These are phyloP conservation scores for Thelonectria discophora DNA, from an alignment of 2,329 filamentous ascomycete genomes.

Conservation along the genomic window DNA sequence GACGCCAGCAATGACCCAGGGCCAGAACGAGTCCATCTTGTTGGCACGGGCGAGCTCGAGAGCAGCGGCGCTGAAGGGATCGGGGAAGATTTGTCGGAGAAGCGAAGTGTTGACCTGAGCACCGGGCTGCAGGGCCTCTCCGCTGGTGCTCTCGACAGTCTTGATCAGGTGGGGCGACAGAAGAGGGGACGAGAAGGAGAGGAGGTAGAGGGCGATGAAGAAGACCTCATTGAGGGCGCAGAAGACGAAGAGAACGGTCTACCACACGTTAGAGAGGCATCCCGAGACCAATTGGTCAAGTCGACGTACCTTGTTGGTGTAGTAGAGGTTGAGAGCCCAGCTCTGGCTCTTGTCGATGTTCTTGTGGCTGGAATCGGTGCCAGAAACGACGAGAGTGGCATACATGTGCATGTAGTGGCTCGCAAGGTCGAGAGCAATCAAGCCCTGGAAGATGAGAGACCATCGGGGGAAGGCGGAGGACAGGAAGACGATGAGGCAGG, in stretches of 20 bases:
- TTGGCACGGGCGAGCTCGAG: constrained; percentile 93
- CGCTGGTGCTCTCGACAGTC: constrained; percentile 62
- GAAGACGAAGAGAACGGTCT: constrained; percentile 91
- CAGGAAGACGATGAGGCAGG: constrained; percentile 93
- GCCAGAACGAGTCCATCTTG: constrained; percentile 79
- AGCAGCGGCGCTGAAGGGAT: constrained; percentile 90
- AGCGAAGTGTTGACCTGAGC: constrained; percentile 75
- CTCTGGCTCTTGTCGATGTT: constrained; percentile 88
- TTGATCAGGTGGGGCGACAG: constrained; percentile 85
- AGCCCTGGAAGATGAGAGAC: constrained; percentile 90
- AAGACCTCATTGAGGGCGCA: constrained; percentile 94
- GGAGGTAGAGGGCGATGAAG: constrained; percentile 97
- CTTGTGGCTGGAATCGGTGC: constrained; percentile 86
- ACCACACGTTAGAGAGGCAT: constrained; percentile 18
- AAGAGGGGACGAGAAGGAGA: constrained; percentile 92
- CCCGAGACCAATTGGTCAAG: background rate
- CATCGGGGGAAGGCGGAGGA: constrained; percentile 94
- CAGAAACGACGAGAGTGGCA: constrained; percentile 88
- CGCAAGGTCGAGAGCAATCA: constrained; percentile 92
- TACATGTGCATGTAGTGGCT: constrained; percentile 99
- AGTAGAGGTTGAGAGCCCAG: constrained; percentile 93
- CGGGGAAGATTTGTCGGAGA: constrained; percentile 80
- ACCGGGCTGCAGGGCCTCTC: constrained; percentile 68
- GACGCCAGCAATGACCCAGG: constrained; percentile 78
- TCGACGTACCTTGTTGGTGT: constrained; percentile 86